Base-by-base conservation (phyloP, 495 filamentous ascomycete genomes). In the Xylaria sp. region DNA sequence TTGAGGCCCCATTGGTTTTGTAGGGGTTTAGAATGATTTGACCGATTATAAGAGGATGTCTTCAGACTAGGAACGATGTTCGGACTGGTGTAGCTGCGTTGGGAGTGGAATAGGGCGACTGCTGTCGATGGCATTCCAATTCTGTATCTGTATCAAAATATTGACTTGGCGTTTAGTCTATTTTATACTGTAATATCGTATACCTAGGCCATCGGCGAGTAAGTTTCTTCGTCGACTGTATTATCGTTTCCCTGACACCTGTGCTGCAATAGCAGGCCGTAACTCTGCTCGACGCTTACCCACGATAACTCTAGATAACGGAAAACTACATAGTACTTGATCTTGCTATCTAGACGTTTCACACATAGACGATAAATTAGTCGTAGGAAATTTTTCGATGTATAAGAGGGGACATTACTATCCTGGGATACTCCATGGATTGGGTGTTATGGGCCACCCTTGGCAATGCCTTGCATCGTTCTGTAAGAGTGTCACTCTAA, bases 261-360 rank as follows among this genome's bases (percentile, higher is more conserved):
- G 29, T 14, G 37, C 8, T 15, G 14, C 14, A 40, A 19, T 44
- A 43, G 61, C 5, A 44, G 12, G 26, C 33, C 7, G 19, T 33
- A 21, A 17, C 31, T 31, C 26, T 64, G 5, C 14, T 46, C 26
- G 37, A 31, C 31, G 24, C 26, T 33, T 26, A 17, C 37, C 26
- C 5, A 35, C 31, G 33, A 21, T 33, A 40, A 61, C 17, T 46
- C 41, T 33, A 35, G 26, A 48, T 64, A 37, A n/a, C 57, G 57
- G 52, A 55, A 29, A 40, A 35, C n/a, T n/a, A 40, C 33, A 37
- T 4, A 37, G n/a, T 15, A 31, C 33, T 59, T 12, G 19, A 37
- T 19, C 7, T 33, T 35, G 12, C 53, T 35, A 59, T 59, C 57
- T 59, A 37, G 57, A 59, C 33, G 12, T 59, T 59, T 59, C 57